Base-by-base conservation (phyloP, 2,329 filamentous ascomycete genomes). In the Rutstroemia sp. region DNA sequence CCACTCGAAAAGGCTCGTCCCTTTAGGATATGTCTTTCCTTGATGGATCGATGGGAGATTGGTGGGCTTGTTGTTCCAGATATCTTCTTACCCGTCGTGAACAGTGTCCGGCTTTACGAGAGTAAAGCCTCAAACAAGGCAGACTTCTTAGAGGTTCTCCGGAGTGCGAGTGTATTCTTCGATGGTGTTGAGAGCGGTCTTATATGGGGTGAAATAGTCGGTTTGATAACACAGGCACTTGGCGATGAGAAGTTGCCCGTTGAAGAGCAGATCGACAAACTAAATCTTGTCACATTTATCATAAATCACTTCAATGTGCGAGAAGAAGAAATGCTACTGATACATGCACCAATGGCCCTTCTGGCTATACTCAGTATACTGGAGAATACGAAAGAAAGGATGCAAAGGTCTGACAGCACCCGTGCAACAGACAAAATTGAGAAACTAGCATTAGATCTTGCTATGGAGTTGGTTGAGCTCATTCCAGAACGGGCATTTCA, bases 21-120 rank as follows among this genome's bases (percentile, higher is more conserved):
- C 0, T 96, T 95, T 68, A 85, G 92, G 56, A 89, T 97, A 60
- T 95, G 91, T 66, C 79, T 97, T 2, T 96, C 95, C 16, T 76
- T 99, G 52, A 97, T 99, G 94, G 94, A 99, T 72, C 85, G 92
- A 57, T 97, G 91, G 92, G 94, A 99, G 70, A 92, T 99, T 62
- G 94, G 94, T 30, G 90, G 90, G 1, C 78, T 92, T 17, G 84
- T 99, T 48, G 87, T 97, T 1, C 89, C 92, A 0, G 86, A 90
- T 59, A 82, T 97, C 14, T 97, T 99, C 67, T 76, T 96, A 14
- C 88, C 92, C 3, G 85, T 92, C 25, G 82, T 99, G 64, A 80
- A 86, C 67, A 95, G 87, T 64, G 86, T 95, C 39, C 84, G 86
- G 62, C 75, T 78, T 47, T 97, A 91, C 73, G 86, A 91, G 70